phyloP scores from a whole-genome alignment of 2,329 filamentous ascomycete species.

The Cladophialophora carrionii region DNA sequence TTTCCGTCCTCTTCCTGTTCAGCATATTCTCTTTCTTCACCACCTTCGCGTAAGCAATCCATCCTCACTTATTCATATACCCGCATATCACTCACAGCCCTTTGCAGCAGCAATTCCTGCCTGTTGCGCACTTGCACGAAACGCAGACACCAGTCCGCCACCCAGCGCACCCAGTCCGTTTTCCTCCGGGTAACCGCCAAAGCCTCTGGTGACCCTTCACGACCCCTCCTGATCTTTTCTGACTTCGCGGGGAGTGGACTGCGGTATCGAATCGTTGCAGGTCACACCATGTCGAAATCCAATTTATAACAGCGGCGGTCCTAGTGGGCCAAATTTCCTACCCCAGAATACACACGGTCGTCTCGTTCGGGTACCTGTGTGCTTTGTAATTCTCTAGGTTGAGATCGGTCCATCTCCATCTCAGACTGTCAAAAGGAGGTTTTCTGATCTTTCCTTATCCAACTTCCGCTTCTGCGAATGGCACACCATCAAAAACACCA shows the following conservation, averaged over 20 bases:
- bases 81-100: conserved; percentile 11
- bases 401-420: conserved; percentile 5
- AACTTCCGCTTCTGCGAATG: conserved; percentile 16
- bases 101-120: conserved; percentile 7
- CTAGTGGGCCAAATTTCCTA: conserved; percentile 41
- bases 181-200: not conserved
- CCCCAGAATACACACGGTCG: conserved; percentile 8
- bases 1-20: conserved; percentile 20
- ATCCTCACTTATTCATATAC: conserved; percentile 13
- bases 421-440: conserved; percentile 7
- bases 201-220: conserved; percentile 9
- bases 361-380: conserved; percentile 26
- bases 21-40: conserved; percentile 21
- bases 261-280: conserved; percentile 17
- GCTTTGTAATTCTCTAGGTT: conserved; percentile 36
- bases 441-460: conserved; percentile 1
- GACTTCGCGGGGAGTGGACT: conserved; percentile 12
- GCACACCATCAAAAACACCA: conserved; percentile 36
- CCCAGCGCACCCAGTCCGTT: conserved; percentile 13
- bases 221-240: not conserved
- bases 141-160: conserved; percentile 16
- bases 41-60: conserved; percentile 30
- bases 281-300: conserved; percentile 43
- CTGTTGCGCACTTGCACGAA: conserved; percentile 3
- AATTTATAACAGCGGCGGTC: conserved; percentile 51